A percentile compares a stretch with the other conserved stretches of the same genome.
These are phyloP conservation scores for Bryoglossum gracile DNA, from an alignment of 495 filamentous ascomycete genomes.

Conservation along the genomic window DNA sequence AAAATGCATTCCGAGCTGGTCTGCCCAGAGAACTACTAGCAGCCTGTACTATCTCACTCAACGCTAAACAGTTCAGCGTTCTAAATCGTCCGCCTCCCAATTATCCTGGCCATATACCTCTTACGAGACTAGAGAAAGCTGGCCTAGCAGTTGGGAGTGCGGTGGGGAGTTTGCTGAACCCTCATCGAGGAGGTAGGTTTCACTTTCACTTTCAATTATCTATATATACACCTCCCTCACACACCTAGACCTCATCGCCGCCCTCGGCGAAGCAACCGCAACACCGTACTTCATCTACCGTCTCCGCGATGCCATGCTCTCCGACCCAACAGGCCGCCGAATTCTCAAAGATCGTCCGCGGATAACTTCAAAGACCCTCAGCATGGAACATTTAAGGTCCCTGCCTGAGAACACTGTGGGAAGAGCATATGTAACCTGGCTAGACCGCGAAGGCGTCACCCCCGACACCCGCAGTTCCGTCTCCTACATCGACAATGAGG, in stretches of 20 bases:
- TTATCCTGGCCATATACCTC: conserved; percentile 89
- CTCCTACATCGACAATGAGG: conserved; percentile 84
- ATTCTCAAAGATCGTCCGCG: conserved; percentile 88
- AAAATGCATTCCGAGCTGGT: conserved; percentile 1
- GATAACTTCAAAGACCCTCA: conserved; percentile 72
- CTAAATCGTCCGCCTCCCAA: conserved; percentile 74
- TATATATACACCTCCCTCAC: too few species aligned
- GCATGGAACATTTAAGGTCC: conserved; percentile 59
- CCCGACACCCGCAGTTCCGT: conserved; percentile 81
- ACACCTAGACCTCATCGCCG: conserved; percentile 91
- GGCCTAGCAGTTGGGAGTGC: conserved; percentile 79
- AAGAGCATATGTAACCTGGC: conserved; percentile 76
- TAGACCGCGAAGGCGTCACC: conserved; percentile 85
- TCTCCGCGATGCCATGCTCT: conserved; percentile 86
- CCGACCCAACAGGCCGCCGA: conserved; percentile 72
- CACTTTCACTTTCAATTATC: too few species aligned
- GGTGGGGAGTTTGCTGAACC: conserved; percentile 69
- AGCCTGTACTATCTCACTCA: conserved; percentile 17
- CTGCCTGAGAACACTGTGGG: conserved; percentile 73
- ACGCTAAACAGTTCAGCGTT: conserved; percentile 54
- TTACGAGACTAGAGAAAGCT: conserved; percentile 67
- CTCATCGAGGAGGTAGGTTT: conserved; percentile 47
- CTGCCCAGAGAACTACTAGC: conserved; percentile 21
- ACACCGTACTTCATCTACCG: conserved; percentile 93
- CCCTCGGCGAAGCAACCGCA: conserved; percentile 87